Percentiles rank a stretch among this genome's conserved stretches.
Conservation (phyloP, 371 early-diverging fungal species). For the Parasitella parasitica region DNA sequence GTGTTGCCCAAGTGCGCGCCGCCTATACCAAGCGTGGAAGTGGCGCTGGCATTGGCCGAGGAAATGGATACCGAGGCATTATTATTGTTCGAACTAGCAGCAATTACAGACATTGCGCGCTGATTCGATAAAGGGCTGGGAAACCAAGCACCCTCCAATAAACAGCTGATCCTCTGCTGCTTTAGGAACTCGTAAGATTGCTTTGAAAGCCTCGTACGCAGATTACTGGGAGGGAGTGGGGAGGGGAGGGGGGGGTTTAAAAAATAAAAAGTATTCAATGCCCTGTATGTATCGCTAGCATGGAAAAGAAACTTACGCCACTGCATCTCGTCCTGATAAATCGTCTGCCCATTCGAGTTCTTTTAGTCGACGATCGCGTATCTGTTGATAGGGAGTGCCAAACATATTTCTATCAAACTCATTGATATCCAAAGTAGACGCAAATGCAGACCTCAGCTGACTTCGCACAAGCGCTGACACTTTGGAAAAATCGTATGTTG, state of each 20-base stretch:
- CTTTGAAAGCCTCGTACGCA: conserved; percentile 62
- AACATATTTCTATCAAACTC: conserved; percentile 67
- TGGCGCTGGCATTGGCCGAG: neutral
- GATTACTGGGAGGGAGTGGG: conserved; percentile 51
- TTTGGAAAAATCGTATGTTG: conserved; percentile 59
- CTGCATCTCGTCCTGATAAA: conserved; percentile 60
- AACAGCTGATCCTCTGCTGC: conserved; percentile 67
- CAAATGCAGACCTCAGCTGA: conserved; percentile 49
- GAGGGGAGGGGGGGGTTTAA: too few species aligned
- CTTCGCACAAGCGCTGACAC: conserved; percentile 58
- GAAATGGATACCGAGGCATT: neutral
- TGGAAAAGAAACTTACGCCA: conserved; percentile 52
- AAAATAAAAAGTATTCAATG: too few species aligned
- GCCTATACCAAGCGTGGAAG: conserved; percentile 3
- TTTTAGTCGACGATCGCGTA: conserved; percentile 68
- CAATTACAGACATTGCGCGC: conserved; percentile 16
- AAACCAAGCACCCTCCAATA: conserved; percentile 77
- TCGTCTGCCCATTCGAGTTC: conserved; percentile 74
- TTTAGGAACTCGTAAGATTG: conserved; percentile 74
- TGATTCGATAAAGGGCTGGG: conserved; percentile 38
- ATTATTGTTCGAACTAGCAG: neutral
- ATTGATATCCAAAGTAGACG: conserved; percentile 37
- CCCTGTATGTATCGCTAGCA: too few species aligned
- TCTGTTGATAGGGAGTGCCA: conserved; percentile 60
- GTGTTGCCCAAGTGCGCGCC: neutral